Evolutionary conservation across 768 basidiomycete species (phyloP).

Genomic region (Psilocybe azurescens): DNA sequence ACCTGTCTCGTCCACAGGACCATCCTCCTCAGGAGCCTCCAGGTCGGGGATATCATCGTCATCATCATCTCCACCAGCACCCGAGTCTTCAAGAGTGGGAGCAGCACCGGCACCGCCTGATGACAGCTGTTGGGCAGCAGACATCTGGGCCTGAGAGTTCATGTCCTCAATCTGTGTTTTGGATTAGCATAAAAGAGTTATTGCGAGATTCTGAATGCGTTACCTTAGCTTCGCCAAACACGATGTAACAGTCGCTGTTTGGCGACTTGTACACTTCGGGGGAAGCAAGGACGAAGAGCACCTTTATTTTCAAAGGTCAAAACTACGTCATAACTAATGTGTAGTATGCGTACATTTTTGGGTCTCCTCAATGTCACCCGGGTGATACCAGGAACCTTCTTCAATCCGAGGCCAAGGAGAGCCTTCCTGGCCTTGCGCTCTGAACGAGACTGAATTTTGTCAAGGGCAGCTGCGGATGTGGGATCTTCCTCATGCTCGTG

Average conservation of each 20-base stretch:
- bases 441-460: conserved; percentile 93
- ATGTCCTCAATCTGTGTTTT: conserved; percentile 80
- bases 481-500: conserved; percentile 77
- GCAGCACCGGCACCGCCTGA: conserved; percentile 51
- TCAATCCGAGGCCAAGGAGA: conserved; percentile 87
- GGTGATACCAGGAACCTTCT: conserved; percentile 91
- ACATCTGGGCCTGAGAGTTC: conserved; percentile 79
- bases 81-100: conserved; percentile 54
- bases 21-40: conserved; percentile 83
- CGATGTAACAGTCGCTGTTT: conserved; percentile 98
- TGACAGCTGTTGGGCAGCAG: conserved; percentile 81
- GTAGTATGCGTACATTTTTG: conserved; percentile 73
- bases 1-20: conserved; percentile 82
- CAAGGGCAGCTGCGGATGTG: conserved; percentile 81
- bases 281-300: conserved; percentile 89
- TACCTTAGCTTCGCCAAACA: conserved; percentile 97
- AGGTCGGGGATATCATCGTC: conserved; percentile 85
- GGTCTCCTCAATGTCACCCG: conserved; percentile 94
- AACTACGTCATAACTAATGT: conserved; percentile 7
- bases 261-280: conserved; percentile 99
- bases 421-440: conserved; percentile 97
- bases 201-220: conserved; percentile 7
- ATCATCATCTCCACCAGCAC: conserved; percentile 66
- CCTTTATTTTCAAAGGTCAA: conserved; percentile 40
- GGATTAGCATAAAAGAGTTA: not conserved